These are phyloP conservation scores for Paxillus rubicundulus DNA, from an alignment of 768 basidiomycete genomes.

Conservation along the genomic window DNA sequence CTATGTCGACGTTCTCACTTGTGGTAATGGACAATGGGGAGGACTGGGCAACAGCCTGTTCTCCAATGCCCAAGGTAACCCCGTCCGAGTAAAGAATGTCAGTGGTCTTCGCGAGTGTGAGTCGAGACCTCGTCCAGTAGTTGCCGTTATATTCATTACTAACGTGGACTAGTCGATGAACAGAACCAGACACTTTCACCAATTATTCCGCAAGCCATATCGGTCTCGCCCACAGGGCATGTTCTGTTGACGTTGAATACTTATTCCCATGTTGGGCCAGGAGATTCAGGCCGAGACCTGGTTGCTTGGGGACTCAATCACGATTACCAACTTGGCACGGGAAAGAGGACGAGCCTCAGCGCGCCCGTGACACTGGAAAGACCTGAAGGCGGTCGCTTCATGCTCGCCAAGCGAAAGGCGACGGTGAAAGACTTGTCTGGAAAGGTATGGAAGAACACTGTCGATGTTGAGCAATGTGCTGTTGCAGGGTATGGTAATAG, in stretches of 20 bases:
- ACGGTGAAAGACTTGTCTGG: constrained; percentile 60
- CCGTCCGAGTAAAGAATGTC: constrained; percentile 71
- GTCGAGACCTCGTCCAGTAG: constrained; percentile 22
- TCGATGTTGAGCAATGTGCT: constrained; percentile 62
- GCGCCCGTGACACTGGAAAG: constrained; percentile 51
- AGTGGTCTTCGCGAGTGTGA: constrained; percentile 86
- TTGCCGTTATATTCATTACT: constrained; percentile 4
- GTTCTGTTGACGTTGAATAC: constrained; percentile 74
- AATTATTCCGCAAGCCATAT: constrained; percentile 59
- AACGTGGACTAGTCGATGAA: constrained; percentile 57
- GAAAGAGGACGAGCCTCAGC: constrained; percentile 58
- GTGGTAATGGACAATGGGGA: constrained; percentile 84
- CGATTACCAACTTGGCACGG: constrained; percentile 73
- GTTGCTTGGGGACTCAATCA: constrained; percentile 73
- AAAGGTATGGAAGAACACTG: constrained; percentile 55
- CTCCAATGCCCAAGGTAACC: constrained; percentile 68
- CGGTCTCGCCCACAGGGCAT: constrained; percentile 74
- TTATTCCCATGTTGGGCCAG: constrained; percentile 42
- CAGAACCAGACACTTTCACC: constrained; percentile 55
- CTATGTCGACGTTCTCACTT: constrained; percentile 61
- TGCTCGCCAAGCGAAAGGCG: constrained; percentile 52
- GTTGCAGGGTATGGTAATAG: constrained; percentile 63
- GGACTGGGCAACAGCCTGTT: constrained; percentile 63
- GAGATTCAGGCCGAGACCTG: constrained; percentile 60
- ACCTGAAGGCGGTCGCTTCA: constrained; percentile 54